phyloP scores from a whole-genome alignment of 108 stramenopile species.

The Stephanodiscus triporus region DNA sequence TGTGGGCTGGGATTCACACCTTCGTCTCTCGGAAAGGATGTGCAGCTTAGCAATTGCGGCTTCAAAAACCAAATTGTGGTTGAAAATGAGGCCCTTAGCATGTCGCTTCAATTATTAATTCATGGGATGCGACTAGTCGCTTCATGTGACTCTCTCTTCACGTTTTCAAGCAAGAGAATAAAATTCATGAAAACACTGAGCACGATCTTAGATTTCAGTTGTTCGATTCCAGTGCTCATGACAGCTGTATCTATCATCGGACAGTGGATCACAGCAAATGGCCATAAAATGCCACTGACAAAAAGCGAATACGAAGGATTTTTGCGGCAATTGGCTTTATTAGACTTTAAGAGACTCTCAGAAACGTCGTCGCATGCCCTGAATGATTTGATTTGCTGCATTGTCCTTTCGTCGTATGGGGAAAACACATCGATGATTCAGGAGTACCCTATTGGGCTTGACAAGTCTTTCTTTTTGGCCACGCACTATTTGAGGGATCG shows the following conservation, averaged over 20 bases:
- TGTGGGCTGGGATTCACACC: slow-evolving; percentile 39
- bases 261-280: slow-evolving; percentile 56
- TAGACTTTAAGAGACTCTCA: slow-evolving; percentile 70
- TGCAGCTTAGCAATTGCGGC: background rate
- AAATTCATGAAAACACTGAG: slow-evolving; percentile 57
- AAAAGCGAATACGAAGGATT: slow-evolving; percentile 66
- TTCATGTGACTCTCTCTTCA: slow-evolving; percentile 44
- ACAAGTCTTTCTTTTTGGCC: background rate
- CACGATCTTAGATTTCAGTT: slow-evolving; percentile 68
- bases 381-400: slow-evolving; percentile 60
- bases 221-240: slow-evolving; percentile 65
- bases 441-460: slow-evolving; percentile 29
- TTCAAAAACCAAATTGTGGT: slow-evolving; percentile 7
- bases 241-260: slow-evolving; percentile 62
- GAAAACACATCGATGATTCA: slow-evolving; percentile 27
- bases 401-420: slow-evolving; percentile 45
- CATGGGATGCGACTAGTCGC: slow-evolving; percentile 55
- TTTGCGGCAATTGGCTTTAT: slow-evolving; percentile 58
- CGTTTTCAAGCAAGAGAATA: slow-evolving; percentile 62
- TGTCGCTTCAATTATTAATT: slow-evolving; percentile 20
- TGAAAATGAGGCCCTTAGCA: slow-evolving; percentile 26
- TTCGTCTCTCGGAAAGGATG: slow-evolving; percentile 14
- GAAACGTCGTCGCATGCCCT: slow-evolving; percentile 68
- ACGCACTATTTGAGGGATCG: background rate
- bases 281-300: slow-evolving; percentile 54